Percentiles rank a stretch among this genome's conserved stretches.
Conservation (phyloP, 345 rosid genomes). For the Gynandropsis gynandra region DNA sequence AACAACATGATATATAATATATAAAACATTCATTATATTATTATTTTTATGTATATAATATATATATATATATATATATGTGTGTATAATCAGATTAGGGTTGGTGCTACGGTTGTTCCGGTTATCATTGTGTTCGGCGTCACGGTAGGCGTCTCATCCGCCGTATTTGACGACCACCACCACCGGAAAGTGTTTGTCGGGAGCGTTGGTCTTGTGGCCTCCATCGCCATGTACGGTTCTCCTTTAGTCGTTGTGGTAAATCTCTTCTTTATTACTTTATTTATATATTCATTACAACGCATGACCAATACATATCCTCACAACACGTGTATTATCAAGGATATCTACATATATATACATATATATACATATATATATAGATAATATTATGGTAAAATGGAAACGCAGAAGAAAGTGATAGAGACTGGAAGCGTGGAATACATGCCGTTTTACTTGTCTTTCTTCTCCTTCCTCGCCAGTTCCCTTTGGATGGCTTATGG, state of each 20-base stretch:
- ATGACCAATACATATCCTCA: too few relatives aligned
- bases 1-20: too few relatives aligned
- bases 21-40: too few relatives aligned
- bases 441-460: slow-evolving; percentile 86
- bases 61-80: slow-evolving; percentile 4
- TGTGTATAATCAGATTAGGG: slow-evolving; percentile 44
- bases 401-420: slow-evolving; percentile 76
- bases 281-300: too few relatives aligned
- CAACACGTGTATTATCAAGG: too few relatives aligned
- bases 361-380: not conserved
- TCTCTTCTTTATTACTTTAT: not conserved
- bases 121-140: slow-evolving; percentile 31
- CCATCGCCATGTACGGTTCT: slow-evolving; percentile 65
- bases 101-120: slow-evolving; percentile 29
- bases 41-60: not conserved
- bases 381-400: not conserved
- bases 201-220: slow-evolving; percentile 53
- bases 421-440: slow-evolving; percentile 72
- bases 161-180: slow-evolving; percentile 50
- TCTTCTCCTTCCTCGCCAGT: slow-evolving; percentile 70
- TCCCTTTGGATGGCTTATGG: slow-evolving; percentile 72
- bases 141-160: slow-evolving; percentile 37
- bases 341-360: too few relatives aligned
- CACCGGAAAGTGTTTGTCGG: slow-evolving; percentile 64
- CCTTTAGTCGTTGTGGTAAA: slow-evolving; percentile 71